phyloP scores from a whole-genome alignment of 169 alveolate genomes.

The Eimeria zaria region DNA sequence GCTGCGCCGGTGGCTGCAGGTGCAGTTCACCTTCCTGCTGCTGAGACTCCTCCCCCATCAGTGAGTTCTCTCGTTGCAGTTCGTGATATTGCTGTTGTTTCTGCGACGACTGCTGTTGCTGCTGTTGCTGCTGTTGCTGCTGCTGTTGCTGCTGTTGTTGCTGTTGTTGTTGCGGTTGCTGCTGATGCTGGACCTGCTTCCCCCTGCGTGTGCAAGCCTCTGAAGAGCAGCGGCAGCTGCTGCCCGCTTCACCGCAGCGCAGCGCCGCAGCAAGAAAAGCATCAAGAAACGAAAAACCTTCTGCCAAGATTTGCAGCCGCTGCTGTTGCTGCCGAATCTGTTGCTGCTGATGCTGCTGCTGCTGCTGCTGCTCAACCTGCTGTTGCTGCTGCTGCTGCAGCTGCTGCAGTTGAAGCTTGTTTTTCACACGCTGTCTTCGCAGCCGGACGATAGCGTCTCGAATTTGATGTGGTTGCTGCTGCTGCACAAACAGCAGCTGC shows the following conservation, averaged over 20 bases:
- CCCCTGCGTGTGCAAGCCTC: constrained; percentile 54
- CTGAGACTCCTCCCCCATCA: neutral
- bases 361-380: constrained; percentile 18
- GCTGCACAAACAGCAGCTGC: constrained; percentile 72
- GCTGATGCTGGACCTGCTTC: neutral
- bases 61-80: neutral
- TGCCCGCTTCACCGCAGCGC: constrained; percentile 27
- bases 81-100: neutral
- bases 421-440: constrained; percentile 32
- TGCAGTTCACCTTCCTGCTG: neutral
- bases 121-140: neutral
- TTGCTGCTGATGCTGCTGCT: neutral
- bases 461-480: constrained; percentile 56
- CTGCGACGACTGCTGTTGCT: neutral
- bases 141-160: constrained; percentile 9
- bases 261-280: constrained; percentile 33
- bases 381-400: constrained; percentile 13
- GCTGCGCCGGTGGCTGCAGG: neutral
- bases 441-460: constrained; percentile 21
- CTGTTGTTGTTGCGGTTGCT: neutral
- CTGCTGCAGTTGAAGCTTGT: constrained; percentile 37
- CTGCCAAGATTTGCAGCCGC: constrained; percentile 22
- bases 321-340: constrained; percentile 1
- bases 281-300: constrained; percentile 24
- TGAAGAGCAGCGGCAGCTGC: constrained; percentile 64